phyloP scores from a whole-genome alignment of 169 alveolate species.

The Condylostoma magnum region DNA sequence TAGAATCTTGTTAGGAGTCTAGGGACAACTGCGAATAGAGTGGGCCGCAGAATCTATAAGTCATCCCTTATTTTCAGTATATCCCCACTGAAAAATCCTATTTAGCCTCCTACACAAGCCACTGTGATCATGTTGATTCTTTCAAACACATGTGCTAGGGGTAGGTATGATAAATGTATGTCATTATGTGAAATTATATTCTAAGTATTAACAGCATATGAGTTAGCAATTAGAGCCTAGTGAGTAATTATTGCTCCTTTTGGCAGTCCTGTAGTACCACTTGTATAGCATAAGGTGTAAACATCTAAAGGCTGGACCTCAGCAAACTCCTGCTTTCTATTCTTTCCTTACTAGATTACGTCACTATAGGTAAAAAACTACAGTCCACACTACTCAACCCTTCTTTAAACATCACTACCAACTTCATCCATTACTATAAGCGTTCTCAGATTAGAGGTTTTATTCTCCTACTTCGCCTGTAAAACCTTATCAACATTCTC shows the following conservation, averaged over 20 bases:
- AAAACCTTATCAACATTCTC: background rate
- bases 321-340: conserved; percentile 12
- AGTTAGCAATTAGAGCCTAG: conserved; percentile 38
- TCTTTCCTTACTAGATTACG: background rate
- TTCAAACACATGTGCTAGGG: conserved; percentile 83
- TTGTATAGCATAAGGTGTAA: conserved; percentile 69
- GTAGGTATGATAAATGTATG: conserved; percentile 72
- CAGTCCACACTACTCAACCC: background rate
- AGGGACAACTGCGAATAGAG: conserved; percentile 95
- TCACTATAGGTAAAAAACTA: background rate
- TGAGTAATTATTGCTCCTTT: conserved; percentile 83
- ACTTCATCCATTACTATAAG: background rate
- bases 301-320: conserved; percentile 60
- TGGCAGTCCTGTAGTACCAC: conserved; percentile 85
- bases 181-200: conserved; percentile 42
- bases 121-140: conserved; percentile 42
- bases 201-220: conserved; percentile 31
- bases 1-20: conserved; percentile 91
- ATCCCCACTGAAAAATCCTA: conserved; percentile 79
- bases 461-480: background rate
- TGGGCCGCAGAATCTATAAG: conserved; percentile 89
- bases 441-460: background rate
- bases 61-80: conserved; percentile 70
- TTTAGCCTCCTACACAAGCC: conserved; percentile 43
- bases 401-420: background rate